A percentile compares a stretch with the other conserved stretches of the same genome.
Evolutionary conservation across 1,284 basidiomycete genomes (phyloP).

Genomic region (Trichosporon ovoides): DNA sequence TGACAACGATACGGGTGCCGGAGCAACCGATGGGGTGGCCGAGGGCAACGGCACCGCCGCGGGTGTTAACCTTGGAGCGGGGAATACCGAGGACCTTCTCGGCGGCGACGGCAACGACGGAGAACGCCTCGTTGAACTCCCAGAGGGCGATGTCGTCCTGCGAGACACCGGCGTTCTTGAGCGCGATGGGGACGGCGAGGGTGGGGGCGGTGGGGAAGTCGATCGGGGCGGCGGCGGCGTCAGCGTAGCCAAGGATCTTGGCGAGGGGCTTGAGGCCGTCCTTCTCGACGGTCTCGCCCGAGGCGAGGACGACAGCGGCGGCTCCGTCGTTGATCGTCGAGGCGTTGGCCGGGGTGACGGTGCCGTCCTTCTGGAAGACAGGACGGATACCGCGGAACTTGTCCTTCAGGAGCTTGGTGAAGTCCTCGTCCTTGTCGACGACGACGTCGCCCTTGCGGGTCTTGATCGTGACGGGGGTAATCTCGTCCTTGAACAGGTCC

Average conservation of each 20-base stretch:
- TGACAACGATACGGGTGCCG: conserved; percentile 90
- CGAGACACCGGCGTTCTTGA: conserved; percentile 78
- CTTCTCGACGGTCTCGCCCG: conserved; percentile 80
- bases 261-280: conserved; percentile 85
- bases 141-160: conserved; percentile 83
- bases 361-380: conserved; percentile 82
- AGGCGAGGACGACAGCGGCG: conserved; percentile 90
- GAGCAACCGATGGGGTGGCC: conserved; percentile 94
- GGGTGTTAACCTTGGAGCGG: conserved; percentile 82
- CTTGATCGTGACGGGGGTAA: conserved; percentile 51
- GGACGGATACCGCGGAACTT: conserved; percentile 81
- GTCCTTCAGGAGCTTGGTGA: conserved; percentile 89
- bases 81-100: conserved; percentile 83
- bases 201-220: conserved; percentile 97
- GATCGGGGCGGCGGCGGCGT: conserved; percentile 92
- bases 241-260: conserved; percentile 87
- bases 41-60: conserved; percentile 89
- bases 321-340: conserved; percentile 95
- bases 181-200: conserved; percentile 79
- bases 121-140: conserved; percentile 98
- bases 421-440: conserved; percentile 93
- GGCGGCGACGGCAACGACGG: conserved; percentile 83
- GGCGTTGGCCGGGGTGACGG: conserved; percentile 92
- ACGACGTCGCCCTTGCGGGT: conserved; percentile 75
- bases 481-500: conserved; percentile 69